Conservation (phyloP, 1,284 basidiomycete species). For the Pseudozyma sp. region DNA sequence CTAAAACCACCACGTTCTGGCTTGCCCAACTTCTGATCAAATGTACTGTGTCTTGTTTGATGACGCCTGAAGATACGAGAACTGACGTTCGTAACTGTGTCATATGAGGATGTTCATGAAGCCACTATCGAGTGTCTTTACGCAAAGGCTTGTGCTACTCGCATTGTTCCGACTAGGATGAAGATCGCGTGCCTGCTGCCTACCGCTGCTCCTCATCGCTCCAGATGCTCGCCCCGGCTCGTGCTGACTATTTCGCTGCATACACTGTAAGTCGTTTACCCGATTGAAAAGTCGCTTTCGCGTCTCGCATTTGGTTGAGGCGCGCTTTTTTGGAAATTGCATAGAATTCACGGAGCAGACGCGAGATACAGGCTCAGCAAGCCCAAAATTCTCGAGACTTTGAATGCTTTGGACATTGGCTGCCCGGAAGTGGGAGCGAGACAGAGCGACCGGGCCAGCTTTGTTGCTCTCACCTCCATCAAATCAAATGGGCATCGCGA, state of each 20-base stretch:
- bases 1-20: too few relatives aligned
- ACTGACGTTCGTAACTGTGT: not conserved
- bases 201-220: not conserved
- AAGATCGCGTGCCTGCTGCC: not conserved
- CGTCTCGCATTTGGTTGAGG: slow-evolving; percentile 2
- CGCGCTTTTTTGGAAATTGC: not conserved
- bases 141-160: too few relatives aligned
- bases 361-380: slow-evolving; percentile 4
- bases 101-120: not conserved
- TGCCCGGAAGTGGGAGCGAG: not conserved
- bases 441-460: not conserved
- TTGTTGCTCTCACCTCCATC: slow-evolving; percentile 2
- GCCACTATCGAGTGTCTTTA: too few relatives aligned
- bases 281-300: not conserved
- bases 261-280: not conserved
- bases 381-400: not conserved
- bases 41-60: not conserved
- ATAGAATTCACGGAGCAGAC: not conserved
- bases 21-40: not conserved
- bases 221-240: not conserved
- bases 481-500: not conserved
- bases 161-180: not conserved
- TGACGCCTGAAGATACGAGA: slow-evolving; percentile 19
- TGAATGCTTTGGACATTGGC: not conserved
- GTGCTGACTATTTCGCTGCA: not conserved